These are phyloP conservation scores for Curvularia verruculosa DNA, from an alignment of 2,329 filamentous ascomycete genomes.

Conservation along the genomic window DNA sequence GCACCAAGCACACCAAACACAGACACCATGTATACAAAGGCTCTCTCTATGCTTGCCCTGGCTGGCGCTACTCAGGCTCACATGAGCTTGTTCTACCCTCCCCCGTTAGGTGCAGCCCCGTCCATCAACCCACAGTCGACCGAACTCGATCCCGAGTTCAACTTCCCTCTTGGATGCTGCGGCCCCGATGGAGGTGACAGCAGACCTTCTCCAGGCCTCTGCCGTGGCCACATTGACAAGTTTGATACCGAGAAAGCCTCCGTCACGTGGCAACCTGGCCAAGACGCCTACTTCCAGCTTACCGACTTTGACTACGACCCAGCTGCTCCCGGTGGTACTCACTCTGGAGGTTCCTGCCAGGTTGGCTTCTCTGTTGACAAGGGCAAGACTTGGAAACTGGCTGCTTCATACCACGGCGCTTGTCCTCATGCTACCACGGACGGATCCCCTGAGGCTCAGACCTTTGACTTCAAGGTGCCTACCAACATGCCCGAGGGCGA, in stretches of 20 bases:
- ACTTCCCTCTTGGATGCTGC: slow-evolving; percentile 56
- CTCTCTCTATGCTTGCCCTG: slow-evolving; percentile 38
- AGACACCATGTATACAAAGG: slow-evolving; percentile 35
- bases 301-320: slow-evolving; percentile 44
- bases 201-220: slow-evolving; percentile 44
- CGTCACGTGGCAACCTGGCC: slow-evolving; percentile 54
- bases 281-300: slow-evolving; percentile 49
- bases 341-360: slow-evolving; percentile 57
- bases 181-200: slow-evolving; percentile 46
- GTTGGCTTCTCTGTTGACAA: slow-evolving; percentile 54
- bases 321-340: slow-evolving; percentile 46
- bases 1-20: background rate
- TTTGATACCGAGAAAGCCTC: slow-evolving; percentile 52
- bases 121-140: slow-evolving; percentile 48
- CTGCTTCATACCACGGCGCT: slow-evolving; percentile 55
- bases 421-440: slow-evolving; percentile 52
- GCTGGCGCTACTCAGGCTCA: slow-evolving; percentile 43
- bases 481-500: slow-evolving; percentile 50
- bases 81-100: slow-evolving; percentile 53
- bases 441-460: slow-evolving; percentile 50
- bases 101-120: slow-evolving; percentile 53
- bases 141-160: slow-evolving; percentile 39
- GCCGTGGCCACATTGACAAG: slow-evolving; percentile 54
- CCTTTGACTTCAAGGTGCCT: slow-evolving; percentile 55
- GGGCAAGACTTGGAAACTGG: slow-evolving; percentile 54